Evolutionary conservation across 1,284 basidiomycete genomes (phyloP).

Genomic region (Mycosarcoma maydis): DNA sequence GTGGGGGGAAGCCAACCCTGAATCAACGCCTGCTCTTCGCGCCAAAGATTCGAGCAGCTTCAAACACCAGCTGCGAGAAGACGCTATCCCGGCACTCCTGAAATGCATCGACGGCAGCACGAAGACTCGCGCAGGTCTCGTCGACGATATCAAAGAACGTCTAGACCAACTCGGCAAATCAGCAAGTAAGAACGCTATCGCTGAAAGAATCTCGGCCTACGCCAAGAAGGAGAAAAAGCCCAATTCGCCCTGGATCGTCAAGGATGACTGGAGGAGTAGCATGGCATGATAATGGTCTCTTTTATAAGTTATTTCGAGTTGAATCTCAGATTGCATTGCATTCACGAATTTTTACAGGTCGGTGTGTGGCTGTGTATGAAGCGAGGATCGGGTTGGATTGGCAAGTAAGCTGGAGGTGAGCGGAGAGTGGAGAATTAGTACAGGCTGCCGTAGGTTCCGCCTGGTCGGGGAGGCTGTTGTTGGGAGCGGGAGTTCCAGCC

Average conservation of each 20-base stretch:
- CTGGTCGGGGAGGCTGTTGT: slow-evolving; percentile 11
- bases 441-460: slow-evolving; percentile 37
- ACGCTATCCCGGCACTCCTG: slow-evolving; percentile 48
- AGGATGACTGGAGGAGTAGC: slow-evolving; percentile 35
- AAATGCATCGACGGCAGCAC: slow-evolving; percentile 50
- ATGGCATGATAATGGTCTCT: background rate
- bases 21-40: too few species aligned
- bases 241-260: slow-evolving; percentile 48
- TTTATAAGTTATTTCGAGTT: background rate
- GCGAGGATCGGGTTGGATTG: background rate
- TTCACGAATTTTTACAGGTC: background rate
- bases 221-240: slow-evolving; percentile 53
- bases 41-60: slow-evolving; percentile 4
- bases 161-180: slow-evolving; percentile 44
- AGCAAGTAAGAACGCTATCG: slow-evolving; percentile 57
- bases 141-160: slow-evolving; percentile 57
- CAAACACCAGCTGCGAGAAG: slow-evolving; percentile 37
- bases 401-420: background rate
- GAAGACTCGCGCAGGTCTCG: slow-evolving; percentile 50
- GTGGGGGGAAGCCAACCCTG: slow-evolving; percentile 25
- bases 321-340: background rate
- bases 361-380: too few species aligned
- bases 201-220: slow-evolving; percentile 41
- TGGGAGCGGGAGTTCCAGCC: slow-evolving; percentile 14
- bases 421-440: slow-evolving; percentile 10